A percentile compares a stretch with the other conserved stretches of the same genome.
Conservation (phyloP, 352 stramenopile genomes). For the Thalassiosira gravida region DNA sequence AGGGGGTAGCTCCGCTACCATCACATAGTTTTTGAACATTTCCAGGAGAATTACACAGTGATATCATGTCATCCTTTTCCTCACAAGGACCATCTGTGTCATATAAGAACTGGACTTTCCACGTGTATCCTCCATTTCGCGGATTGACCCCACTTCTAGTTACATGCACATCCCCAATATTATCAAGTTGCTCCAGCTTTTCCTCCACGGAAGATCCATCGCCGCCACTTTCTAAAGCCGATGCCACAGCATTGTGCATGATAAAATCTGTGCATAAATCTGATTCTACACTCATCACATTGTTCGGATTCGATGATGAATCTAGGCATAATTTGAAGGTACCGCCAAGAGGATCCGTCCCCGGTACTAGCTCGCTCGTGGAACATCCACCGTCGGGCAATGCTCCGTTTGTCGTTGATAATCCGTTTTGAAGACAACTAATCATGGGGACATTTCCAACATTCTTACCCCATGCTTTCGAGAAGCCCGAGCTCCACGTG, state of each 20-base stretch:
- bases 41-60: slow-evolving; percentile 91
- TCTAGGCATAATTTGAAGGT: slow-evolving; percentile 91
- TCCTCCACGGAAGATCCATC: slow-evolving; percentile 93
- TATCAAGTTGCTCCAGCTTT: slow-evolving; percentile 92
- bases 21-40: slow-evolving; percentile 89
- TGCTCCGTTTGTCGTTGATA: slow-evolving; percentile 77
- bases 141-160: slow-evolving; percentile 88
- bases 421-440: slow-evolving; percentile 66
- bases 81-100: slow-evolving; percentile 88
- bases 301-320: slow-evolving; percentile 76
- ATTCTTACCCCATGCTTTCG: slow-evolving; percentile 95
- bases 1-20: slow-evolving; percentile 38
- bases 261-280: slow-evolving; percentile 87
- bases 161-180: slow-evolving; percentile 93
- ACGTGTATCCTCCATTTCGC: slow-evolving; percentile 91
- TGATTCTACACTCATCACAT: slow-evolving; percentile 63
- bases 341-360: slow-evolving; percentile 90
- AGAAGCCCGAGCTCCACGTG: slow-evolving; percentile 92
- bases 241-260: slow-evolving; percentile 91
- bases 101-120: slow-evolving; percentile 93
- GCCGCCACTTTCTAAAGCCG: slow-evolving; percentile 88
- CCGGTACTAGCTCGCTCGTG: slow-evolving; percentile 72
- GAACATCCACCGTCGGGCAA: slow-evolving; percentile 74
- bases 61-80: slow-evolving; percentile 76
- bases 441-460: slow-evolving; percentile 89